A percentile compares a stretch with the other conserved stretches of the same genome.
Evolutionary conservation across 176 grass and related monocot species (phyloP).

Genomic region (Elymus sibiricus): DNA sequence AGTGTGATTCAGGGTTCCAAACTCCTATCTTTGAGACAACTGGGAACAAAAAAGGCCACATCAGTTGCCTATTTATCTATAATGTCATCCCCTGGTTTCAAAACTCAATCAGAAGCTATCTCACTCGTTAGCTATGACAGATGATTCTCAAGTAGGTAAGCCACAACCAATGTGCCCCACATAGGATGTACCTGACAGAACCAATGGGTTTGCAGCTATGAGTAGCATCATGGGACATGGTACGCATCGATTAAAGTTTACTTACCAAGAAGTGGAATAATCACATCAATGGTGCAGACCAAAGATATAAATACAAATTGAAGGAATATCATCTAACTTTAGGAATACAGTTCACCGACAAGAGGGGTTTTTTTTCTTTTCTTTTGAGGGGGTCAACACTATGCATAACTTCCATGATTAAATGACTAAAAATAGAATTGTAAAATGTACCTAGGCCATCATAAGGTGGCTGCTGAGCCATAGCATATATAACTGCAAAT

Average conservation of each 20-base stretch:
- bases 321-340: not conserved
- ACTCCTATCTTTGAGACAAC: not conserved
- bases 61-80: slow-evolving; percentile 8
- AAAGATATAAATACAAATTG: not conserved
- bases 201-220: not conserved
- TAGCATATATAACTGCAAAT: slow-evolving; percentile 81
- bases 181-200: not conserved
- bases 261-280: not conserved
- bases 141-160: not conserved
- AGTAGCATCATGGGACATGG: not conserved
- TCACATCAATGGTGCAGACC: not conserved
- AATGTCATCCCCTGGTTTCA: not conserved
- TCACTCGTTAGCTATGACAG: not conserved
- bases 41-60: slow-evolving; percentile 7
- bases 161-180: not conserved
- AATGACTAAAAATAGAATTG: not conserved
- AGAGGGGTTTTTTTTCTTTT: not conserved
- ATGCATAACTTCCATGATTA: not conserved
- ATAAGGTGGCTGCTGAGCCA: slow-evolving; percentile 81
- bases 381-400: not conserved
- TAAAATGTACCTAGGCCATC: slow-evolving; percentile 60
- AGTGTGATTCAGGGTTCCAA: not conserved
- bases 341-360: not conserved
- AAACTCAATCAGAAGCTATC: not conserved
- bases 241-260: not conserved